phyloP scores from a whole-genome alignment of 2,329 filamentous ascomycete genomes.

The Alternaria incomplexa region DNA sequence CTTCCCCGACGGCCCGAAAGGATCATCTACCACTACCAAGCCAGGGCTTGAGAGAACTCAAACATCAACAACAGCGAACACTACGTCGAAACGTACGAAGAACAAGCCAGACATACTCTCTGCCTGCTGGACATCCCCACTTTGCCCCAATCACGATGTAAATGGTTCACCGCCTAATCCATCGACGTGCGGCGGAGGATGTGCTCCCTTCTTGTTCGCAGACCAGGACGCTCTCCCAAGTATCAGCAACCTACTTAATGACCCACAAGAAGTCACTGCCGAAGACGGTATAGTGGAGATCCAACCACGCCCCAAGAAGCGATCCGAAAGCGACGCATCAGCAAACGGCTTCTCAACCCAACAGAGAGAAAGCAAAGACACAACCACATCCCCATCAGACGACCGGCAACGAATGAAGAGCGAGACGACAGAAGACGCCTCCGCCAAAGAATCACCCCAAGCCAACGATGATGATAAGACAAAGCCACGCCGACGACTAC shows the following conservation, averaged over 20 bases:
- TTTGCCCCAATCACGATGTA: conserved; percentile 49
- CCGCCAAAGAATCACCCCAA: conserved; percentile 32
- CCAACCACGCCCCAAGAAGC: conserved; percentile 43
- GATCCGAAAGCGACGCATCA: conserved; percentile 44
- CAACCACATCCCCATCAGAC: conserved; percentile 22
- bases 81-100: conserved; percentile 41
- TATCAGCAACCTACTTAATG: conserved; percentile 34
- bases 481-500: conserved; percentile 45
- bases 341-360: conserved; percentile 40
- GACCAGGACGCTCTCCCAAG: conserved; percentile 41
- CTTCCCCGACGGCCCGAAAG: conserved; percentile 45
- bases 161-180: conserved; percentile 48
- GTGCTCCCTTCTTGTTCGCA: conserved; percentile 50
- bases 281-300: conserved; percentile 49
- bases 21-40: conserved; percentile 19
- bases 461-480: conserved; percentile 34
- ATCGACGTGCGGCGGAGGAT: conserved; percentile 49
- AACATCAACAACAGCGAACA: conserved; percentile 20
- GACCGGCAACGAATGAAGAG: conserved; percentile 36
- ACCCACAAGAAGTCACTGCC: conserved; percentile 39
- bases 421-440: conserved; percentile 38
- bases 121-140: conserved; percentile 51
- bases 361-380: conserved; percentile 30
- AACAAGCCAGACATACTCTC: conserved; percentile 47
- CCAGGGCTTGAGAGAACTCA: conserved; percentile 24